Evolutionary conservation across 1,139 yeast genomes (phyloP), one percentile per base, ranked within the genome.

Genomic region (Pichia sp.): DNA sequence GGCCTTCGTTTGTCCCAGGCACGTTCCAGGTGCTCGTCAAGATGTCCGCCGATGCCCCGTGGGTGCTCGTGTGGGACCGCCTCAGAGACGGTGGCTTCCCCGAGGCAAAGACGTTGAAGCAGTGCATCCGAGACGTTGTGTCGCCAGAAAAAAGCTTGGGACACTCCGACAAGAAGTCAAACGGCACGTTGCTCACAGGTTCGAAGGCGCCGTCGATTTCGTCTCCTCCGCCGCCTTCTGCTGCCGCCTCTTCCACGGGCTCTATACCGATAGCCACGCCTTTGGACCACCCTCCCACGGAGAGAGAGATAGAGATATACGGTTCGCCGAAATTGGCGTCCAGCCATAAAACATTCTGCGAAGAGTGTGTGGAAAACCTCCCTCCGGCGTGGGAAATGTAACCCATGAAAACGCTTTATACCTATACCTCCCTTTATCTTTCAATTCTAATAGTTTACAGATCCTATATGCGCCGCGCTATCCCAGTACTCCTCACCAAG

Each of bases 71-170:
- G 4, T 83, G 88, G 87, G 87, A 83, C 59, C 71, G 88, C 16
- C 73, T 69, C 36, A 60, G 56, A 7, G 70, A 77, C 36, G 79
- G 76, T n/a, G 87, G 88, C 29, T 83, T 83, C 66, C 87, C 85
- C 4, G 87, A 83, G 60, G 77, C 85, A n/a, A 84, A 84, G 62
- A 75, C 75, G 13, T 67, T 84, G 55, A 83, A 84, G 67, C 82
- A 80, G 59, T 68, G 71, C 47, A 78, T 83, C 6, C 65, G 85
- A 50, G 77, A 80, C 56, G 61, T 68, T 2, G 67, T 80, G n/a
- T 74, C 72, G 47, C 85, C 85, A 0, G 70, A 64, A 0, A 67
- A 72, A 19, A 62, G 67, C 10, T 65, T 81, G 49, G 84, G 84
- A 11, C 86, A 81, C 65, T 62, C 72, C 4, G 77, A 74, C 54